Evolutionary conservation across 352 stramenopile genomes (phyloP), one percentile per base, ranked within the genome.

Genomic region (Phytopythium sindhum): DNA sequence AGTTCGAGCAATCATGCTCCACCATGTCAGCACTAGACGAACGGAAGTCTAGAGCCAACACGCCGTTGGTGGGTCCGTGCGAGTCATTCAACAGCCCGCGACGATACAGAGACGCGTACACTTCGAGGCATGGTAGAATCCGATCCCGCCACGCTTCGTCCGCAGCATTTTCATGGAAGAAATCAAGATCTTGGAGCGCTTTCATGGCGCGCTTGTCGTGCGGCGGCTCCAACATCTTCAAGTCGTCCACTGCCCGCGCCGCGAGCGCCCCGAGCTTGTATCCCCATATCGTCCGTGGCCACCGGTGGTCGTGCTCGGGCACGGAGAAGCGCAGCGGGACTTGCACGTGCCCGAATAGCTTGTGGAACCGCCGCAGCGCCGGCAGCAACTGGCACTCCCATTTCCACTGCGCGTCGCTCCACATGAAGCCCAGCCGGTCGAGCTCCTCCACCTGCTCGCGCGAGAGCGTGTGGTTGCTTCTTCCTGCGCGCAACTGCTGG

Each of bases 291-390:
- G 88, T 73, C 41, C 90, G 65, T 8, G 90, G 86, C 91, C 92
- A 98, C 29, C 76, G 67, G 2, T 74, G 45, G 29, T 88, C 78
- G 44, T 87, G 74, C 31, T 72, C 63, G 1, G 95, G 92, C 1
- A 98, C 88, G 19, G 89, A 83, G 73, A 97, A 98, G 24, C 86
- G 83, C 55, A 93, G 80, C 28, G 93, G 89, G 8, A 98, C 90
- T 37, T 91, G 69, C 54, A 93, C 82, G 70, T 98, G 89, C 26
- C 89, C 91, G 57, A 92, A 90, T 24, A 96, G 56, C 50, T 86
- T 59, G 52, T 84, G 80, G 77, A 96, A 98, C 1, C 58, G 72
- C 29, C 81, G 48, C 37, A 98, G 75, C 14, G 88, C 89, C 44
- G 74, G 74, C 29, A 92, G 53, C 50, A 90, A 73, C 59, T 86